These are phyloP conservation scores for Crithidia fasciculata DNA, from an alignment of 208 protist genomes.

Conservation along the genomic window DNA sequence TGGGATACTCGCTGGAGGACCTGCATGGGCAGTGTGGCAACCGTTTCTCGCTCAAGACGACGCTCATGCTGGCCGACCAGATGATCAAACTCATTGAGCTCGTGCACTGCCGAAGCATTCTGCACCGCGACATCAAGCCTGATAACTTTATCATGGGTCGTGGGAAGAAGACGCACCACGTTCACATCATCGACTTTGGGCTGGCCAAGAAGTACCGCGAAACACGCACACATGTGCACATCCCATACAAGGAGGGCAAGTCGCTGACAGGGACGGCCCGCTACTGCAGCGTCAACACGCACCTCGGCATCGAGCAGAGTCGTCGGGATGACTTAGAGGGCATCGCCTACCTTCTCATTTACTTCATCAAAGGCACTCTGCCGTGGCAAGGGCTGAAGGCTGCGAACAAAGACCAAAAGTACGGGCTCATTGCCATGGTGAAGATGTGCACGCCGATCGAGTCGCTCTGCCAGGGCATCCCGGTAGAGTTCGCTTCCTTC, in stretches of 20 bases:
- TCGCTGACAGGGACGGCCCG: constrained; percentile 99
- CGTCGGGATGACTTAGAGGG: constrained; percentile 98
- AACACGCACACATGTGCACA: constrained; percentile 97
- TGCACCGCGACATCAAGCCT: constrained; percentile 96
- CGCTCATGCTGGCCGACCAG: constrained; percentile 93
- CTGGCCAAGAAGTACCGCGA: constrained; percentile 99
- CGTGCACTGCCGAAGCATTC: constrained; percentile 91
- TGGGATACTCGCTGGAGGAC: constrained; percentile 92
- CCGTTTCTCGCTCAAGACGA: constrained; percentile 93
- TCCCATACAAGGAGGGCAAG: constrained; percentile 99
- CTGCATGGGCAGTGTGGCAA: constrained; percentile 89
- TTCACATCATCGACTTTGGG: constrained; percentile 99
- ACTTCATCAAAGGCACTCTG: constrained; percentile 98
- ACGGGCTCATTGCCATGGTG: constrained; percentile 97
- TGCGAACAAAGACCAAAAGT: constrained; percentile 98
- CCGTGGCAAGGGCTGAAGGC: constrained; percentile 98
- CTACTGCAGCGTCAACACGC: constrained; percentile 99
- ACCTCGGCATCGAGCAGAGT: constrained; percentile 97
- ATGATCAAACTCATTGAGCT: constrained; percentile 92
- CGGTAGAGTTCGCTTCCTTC: constrained; percentile 97
- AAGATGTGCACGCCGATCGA: constrained; percentile 97
- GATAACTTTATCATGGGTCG: constrained; percentile 95
- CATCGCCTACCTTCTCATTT: constrained; percentile 99
- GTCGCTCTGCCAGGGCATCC: constrained; percentile 94
- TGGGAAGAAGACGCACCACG: constrained; percentile 87